Evolutionary conservation across 192 early-diverging fungal species (phyloP).

Genomic region (Coemansia biformis): DNA sequence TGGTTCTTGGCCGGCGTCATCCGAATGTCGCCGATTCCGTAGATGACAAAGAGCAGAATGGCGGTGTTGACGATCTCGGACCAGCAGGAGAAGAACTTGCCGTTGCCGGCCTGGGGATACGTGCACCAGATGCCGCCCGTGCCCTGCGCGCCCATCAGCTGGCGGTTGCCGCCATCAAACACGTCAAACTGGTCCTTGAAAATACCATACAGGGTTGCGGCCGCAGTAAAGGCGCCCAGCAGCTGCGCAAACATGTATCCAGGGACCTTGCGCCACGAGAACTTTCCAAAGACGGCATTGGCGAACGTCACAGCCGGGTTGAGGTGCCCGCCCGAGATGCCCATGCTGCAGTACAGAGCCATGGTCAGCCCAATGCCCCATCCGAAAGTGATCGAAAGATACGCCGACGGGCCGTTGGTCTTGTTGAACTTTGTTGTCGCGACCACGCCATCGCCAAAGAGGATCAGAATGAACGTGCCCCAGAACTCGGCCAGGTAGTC

Average conservation of each 20-base stretch:
- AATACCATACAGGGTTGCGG: conserved; percentile 60
- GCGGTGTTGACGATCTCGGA: conserved; percentile 67
- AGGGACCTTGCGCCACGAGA: conserved; percentile 64
- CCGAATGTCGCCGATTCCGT: conserved; percentile 57
- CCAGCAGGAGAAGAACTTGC: conserved; percentile 53
- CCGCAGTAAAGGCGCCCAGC: conserved; percentile 66
- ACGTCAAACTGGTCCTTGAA: conserved; percentile 58
- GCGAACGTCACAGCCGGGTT: conserved; percentile 74
- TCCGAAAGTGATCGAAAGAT: conserved; percentile 55
- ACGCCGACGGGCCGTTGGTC: conserved; percentile 36
- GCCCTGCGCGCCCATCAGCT: conserved; percentile 42
- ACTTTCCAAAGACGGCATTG: conserved; percentile 60
- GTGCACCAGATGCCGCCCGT: conserved; percentile 65
- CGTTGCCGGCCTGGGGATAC: conserved; percentile 54
- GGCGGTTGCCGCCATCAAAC: conserved; percentile 52
- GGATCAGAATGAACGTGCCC: conserved; percentile 62
- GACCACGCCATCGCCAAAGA: conserved; percentile 64
- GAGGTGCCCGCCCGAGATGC: conserved; percentile 68
- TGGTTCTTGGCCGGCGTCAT: conserved; percentile 54
- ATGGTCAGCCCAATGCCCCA: conserved; percentile 63
- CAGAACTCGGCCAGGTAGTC: conserved; percentile 72
- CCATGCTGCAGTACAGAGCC: conserved; percentile 59
- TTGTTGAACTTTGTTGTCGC: conserved; percentile 48
- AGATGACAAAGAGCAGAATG: conserved; percentile 59
- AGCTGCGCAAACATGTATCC: conserved; percentile 62